Base-by-base conservation (phyloP, 257 asterid genomes). In the Coffea eugenioides region DNA sequence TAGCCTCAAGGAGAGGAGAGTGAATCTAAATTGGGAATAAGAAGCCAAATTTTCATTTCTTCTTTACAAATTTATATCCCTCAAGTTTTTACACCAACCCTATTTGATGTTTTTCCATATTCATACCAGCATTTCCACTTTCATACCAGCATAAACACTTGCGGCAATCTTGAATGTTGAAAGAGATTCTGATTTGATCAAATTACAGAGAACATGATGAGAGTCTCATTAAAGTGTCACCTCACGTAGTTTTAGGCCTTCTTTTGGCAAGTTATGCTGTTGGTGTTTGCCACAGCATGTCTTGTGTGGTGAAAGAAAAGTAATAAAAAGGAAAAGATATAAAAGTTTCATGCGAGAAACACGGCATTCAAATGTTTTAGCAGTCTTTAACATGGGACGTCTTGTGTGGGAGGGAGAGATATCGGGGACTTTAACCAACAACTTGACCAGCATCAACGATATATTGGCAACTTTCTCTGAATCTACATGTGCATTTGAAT, bases 361-460 rank as follows among this genome's bases (percentile, higher is more conserved):
- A 31, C 69, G 84, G 75, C 46, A 39, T 54, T 57, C 67, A 74
- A 13, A 11, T 25, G 52, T 51, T 27, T 4, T 6, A 65, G 34
- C 51, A 14, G 45, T 49, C 23, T 27, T 27, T 48, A 75, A 75
- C 56, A 69, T 56, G 83, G 80, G 54, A 67, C 16, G 23, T 68
- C 75, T 20, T 20, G 41, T 80, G 77, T 21, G 73, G 65, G 31
- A n/a, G 59, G 65, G 31, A n/a, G 59, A 39, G 65, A 70, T 70
- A 72, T 67, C 8, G 27, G 49, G 25, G 66, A 27, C 43, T 49
- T 21, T 51, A 69, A 54, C 68, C 69, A 27, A 75, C 72, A 20
- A 74, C 51, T 77, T 59, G 27, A 46, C 16, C 67, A 70, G 59
- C 72, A 27, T 43, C 75, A 81, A 52, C 74, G 73, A 72, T 31